Evolutionary conservation across 305 asterid genomes (phyloP).

Genomic region (Rubia peregrina): DNA sequence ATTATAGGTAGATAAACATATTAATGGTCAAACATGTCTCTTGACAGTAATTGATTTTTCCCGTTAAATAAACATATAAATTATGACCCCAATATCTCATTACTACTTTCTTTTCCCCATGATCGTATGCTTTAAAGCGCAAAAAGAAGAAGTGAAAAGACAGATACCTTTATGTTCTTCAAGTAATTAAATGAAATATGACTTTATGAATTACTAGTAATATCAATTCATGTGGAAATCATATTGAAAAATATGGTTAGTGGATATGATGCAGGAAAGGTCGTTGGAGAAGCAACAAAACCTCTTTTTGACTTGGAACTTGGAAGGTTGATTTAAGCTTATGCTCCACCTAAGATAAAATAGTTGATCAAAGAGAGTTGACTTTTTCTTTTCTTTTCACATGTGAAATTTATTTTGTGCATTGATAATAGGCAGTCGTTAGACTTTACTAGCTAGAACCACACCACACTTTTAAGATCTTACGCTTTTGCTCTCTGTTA

Average conservation of each 20-base stretch:
- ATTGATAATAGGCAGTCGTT: no score
- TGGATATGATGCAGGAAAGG: slow-evolving; percentile 19
- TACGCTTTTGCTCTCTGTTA: no score
- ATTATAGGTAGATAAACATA: no score
- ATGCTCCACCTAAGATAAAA: neutral
- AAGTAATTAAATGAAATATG: neutral
- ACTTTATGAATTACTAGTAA: neutral
- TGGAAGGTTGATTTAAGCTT: neutral
- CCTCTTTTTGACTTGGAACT: slow-evolving; percentile 30
- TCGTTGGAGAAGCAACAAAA: slow-evolving; percentile 19
- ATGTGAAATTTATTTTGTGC: slow-evolving; percentile 7
- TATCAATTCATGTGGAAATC: neutral
- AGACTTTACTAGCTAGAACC: no score
- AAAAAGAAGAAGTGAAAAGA: neutral
- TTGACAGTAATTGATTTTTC: no score
- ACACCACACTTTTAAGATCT: no score
- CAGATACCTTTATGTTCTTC: neutral
- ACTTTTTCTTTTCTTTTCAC: neutral
- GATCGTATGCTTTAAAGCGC: no score
- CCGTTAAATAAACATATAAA: no score
- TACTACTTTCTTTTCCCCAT: no score
- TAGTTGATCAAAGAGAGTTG: neutral
- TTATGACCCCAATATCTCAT: no score
- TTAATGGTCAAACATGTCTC: no score
- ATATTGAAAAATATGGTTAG: slow-evolving; percentile 1